These are phyloP conservation scores for Blepharisma stoltei DNA, from an alignment of 73 alveolate species.

Conservation along the genomic window DNA sequence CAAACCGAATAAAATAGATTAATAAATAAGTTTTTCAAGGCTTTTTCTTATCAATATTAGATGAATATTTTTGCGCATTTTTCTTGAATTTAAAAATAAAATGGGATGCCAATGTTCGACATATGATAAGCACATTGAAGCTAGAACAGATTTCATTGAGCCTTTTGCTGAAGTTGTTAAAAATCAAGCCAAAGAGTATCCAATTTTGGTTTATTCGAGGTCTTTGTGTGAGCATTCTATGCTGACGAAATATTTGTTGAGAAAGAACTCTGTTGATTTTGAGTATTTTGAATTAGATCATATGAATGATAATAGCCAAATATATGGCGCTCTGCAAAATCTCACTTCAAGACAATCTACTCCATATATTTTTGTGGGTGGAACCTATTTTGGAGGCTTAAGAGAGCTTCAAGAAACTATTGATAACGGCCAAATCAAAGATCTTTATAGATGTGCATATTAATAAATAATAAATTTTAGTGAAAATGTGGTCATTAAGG, in stretches of 20 bases:
- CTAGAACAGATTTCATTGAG: not conserved
- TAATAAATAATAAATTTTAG: too few species aligned
- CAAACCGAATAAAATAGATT: too few species aligned
- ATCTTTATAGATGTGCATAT: too few species aligned
- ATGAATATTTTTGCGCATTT: too few species aligned
- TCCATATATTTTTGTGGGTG: not conserved
- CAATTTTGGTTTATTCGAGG: not conserved
- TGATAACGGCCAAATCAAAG: too few species aligned
- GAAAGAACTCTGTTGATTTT: not conserved
- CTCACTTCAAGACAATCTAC: not conserved
- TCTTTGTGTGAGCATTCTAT: not conserved
- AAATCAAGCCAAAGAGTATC: not conserved
- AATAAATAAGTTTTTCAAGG: too few species aligned
- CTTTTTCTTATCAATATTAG: too few species aligned
- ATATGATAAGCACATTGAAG: not conserved
- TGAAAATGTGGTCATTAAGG: too few species aligned
- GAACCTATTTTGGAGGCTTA: not conserved
- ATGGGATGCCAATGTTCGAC: slow-evolving; percentile 21
- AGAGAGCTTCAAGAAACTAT: not conserved
- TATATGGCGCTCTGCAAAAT: not conserved
- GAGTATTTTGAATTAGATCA: not conserved
- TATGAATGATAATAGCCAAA: not conserved
- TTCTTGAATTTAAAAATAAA: not conserved
- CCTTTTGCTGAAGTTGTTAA: not conserved
- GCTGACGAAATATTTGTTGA: not conserved